Base-by-base conservation (phyloP, 306 rosid species). In the Citrullus colocynthis region DNA sequence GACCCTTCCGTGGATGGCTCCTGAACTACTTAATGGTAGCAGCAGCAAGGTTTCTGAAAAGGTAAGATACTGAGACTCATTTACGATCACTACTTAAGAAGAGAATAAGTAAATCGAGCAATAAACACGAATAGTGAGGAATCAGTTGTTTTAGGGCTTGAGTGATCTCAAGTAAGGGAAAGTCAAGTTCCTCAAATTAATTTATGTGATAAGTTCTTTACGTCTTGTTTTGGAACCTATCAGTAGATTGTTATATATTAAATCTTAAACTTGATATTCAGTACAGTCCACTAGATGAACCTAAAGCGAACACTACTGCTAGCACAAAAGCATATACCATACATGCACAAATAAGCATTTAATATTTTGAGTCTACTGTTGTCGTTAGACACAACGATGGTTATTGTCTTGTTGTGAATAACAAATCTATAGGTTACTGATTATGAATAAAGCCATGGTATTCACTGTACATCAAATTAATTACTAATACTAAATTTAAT, bases 1-100 rank as follows among this genome's bases (percentile, higher is more conserved):
- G 20, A 93, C 97, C 59, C 88, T 93, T 12, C 97, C 97, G 52
- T 93, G 97, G 97, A 93, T 93, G 97, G 97, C 97, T 74, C 96
- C 97, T 56, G 97, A 90, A 75, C 85, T 93, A 45, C 91, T 93
- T 76, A 93, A 89, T 80, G 97, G 97, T 72, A 85, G 94, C 83
- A 93, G 97, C 81, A 93, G 86, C 84, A 93, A 84, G 88, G 97
- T 93, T 80, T 90, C 97, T 37, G 97, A 93, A 84, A 93, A 93
- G 97, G 97, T 93, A 82, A 20, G 79, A 18, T 60, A 60, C 36
- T 20, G 5, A 24, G 21, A 52, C 39, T 24, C 45, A 54, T 72
- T 37, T 71, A 59, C 66, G 2, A 60, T 45, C 34, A 71, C 24
- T 1, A 70, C 64, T 45, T 32, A 78, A 48, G 62, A 77, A 48